Conservation (phyloP, 208 protist species). For the Leishmania gerbilli region DNA sequence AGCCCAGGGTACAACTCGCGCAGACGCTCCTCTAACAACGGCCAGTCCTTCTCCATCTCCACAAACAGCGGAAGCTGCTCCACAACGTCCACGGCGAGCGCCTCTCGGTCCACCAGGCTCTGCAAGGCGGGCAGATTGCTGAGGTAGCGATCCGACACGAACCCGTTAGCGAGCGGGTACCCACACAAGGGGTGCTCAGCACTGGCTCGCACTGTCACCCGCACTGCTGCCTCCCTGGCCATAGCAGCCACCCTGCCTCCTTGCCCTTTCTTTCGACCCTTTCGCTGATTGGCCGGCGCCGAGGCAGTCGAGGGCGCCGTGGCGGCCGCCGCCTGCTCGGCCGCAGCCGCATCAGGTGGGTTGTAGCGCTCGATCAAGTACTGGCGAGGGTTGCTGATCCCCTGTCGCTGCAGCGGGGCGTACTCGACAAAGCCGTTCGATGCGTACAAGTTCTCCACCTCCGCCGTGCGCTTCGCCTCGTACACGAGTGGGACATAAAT, state of each 20-base stretch:
- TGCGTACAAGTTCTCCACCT: constrained; percentile 75
- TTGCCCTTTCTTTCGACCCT: constrained; percentile 25
- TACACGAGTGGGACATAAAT: constrained; percentile 62
- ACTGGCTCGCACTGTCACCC: constrained; percentile 33
- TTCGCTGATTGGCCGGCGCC: constrained; percentile 16
- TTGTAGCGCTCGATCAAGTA: constrained; percentile 71
- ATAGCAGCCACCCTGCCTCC: constrained; percentile 10
- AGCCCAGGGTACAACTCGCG: constrained; percentile 61
- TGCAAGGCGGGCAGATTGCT: constrained; percentile 56
- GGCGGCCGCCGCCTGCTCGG: neutral
- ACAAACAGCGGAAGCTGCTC: constrained; percentile 51
- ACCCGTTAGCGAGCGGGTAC: constrained; percentile 55
- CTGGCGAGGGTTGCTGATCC: constrained; percentile 57
- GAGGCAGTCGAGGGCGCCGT: neutral
- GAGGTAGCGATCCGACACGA: constrained; percentile 64
- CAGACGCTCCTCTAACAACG: constrained; percentile 44
- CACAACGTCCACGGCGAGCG: constrained; percentile 45
- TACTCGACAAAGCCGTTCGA: constrained; percentile 84
- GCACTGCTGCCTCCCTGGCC: constrained; percentile 1
- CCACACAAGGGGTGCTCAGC: constrained; percentile 60
- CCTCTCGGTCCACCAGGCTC: constrained; percentile 51
- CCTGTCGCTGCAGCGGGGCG: constrained; percentile 44
- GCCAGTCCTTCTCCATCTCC: constrained; percentile 54
- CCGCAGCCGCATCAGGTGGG: constrained; percentile 22
- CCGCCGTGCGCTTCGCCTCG: constrained; percentile 37